Conservation (phyloP, 164 flowering plant species). For the Chloranthus sessilifolius region DNA sequence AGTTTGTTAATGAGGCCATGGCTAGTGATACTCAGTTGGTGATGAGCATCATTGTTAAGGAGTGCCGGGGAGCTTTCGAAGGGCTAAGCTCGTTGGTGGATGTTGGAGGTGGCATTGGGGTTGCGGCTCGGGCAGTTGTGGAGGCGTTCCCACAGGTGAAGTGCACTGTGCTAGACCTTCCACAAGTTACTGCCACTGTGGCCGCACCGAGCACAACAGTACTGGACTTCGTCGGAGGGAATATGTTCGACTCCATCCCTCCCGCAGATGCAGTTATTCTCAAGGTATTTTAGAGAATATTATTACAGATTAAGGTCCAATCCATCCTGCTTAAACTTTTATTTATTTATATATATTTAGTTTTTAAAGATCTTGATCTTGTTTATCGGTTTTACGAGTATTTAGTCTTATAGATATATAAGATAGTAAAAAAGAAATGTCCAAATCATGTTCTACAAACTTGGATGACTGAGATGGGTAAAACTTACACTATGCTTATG, state of each 20-base stretch:
- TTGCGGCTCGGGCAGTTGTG: not conserved
- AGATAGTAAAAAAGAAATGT: too few relatives aligned
- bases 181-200: slow-evolving; percentile 5
- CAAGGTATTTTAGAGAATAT: slow-evolving; percentile 10
- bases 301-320: not conserved
- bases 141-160: slow-evolving; percentile 11
- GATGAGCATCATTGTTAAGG: not conserved
- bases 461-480: too few relatives aligned
- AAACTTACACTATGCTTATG: too few relatives aligned
- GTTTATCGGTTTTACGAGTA: too few relatives aligned
- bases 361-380: too few relatives aligned
- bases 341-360: too few relatives aligned
- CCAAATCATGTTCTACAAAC: too few relatives aligned
- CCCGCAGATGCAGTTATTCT: slow-evolving; percentile 6
- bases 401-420: too few relatives aligned
- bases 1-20: slow-evolving; percentile 7
- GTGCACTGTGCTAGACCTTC: slow-evolving; percentile 4
- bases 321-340: not conserved
- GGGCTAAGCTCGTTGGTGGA: slow-evolving; percentile 7
- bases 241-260: slow-evolving; percentile 10
- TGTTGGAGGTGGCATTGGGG: slow-evolving; percentile 14
- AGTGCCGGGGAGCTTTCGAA: not conserved
- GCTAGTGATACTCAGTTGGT: not conserved
- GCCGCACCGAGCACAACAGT: not conserved
- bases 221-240: slow-evolving; percentile 4